Evolutionary conservation across 2,329 filamentous ascomycete species (phyloP).

Genomic region (Raffaelea albimanens): DNA sequence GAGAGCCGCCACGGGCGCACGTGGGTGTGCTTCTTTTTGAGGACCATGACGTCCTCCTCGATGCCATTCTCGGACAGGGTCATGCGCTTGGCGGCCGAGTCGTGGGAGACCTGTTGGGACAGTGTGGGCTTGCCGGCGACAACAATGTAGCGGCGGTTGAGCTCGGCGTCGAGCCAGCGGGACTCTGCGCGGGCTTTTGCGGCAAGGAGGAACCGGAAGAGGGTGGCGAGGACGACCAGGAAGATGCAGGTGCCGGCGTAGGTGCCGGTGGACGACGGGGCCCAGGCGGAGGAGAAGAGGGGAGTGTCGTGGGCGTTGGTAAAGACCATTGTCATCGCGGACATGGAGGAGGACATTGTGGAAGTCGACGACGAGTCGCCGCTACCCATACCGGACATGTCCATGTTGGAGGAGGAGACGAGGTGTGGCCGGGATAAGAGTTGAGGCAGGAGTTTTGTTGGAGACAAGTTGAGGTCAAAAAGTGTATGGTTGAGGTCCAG

Average conservation of each 20-base stretch:
- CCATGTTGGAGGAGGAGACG: constrained; percentile 2
- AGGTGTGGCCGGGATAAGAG: not conserved
- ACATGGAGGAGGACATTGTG: constrained; percentile 7
- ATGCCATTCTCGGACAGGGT: constrained; percentile 62
- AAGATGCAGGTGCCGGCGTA: constrained; percentile 93
- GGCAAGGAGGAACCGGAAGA: constrained; percentile 63
- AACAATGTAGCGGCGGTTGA: constrained; percentile 67
- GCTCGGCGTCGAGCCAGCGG: constrained; percentile 60
- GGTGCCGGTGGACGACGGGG: constrained; percentile 54
- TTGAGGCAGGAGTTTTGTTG: too few relatives aligned
- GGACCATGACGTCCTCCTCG: constrained; percentile 70
- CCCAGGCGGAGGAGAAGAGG: constrained; percentile 59
- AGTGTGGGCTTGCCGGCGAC: constrained; percentile 56
- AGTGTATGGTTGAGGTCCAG: too few relatives aligned
- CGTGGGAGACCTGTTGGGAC: constrained; percentile 47
- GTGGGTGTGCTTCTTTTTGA: constrained; percentile 41
- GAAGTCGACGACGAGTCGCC: constrained; percentile 3
- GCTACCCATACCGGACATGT: constrained; percentile 5
- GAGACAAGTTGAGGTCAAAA: not conserved
- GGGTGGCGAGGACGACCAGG: constrained; percentile 63
- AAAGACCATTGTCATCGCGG: constrained; percentile 35
- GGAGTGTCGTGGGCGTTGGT: constrained; percentile 41
- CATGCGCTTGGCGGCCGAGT: constrained; percentile 54
- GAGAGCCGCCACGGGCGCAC: constrained; percentile 69
- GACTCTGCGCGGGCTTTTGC: constrained; percentile 53